Evolutionary conservation across 495 filamentous ascomycete species (phyloP).

Genomic region (Tuber microsphaerosporum): DNA sequence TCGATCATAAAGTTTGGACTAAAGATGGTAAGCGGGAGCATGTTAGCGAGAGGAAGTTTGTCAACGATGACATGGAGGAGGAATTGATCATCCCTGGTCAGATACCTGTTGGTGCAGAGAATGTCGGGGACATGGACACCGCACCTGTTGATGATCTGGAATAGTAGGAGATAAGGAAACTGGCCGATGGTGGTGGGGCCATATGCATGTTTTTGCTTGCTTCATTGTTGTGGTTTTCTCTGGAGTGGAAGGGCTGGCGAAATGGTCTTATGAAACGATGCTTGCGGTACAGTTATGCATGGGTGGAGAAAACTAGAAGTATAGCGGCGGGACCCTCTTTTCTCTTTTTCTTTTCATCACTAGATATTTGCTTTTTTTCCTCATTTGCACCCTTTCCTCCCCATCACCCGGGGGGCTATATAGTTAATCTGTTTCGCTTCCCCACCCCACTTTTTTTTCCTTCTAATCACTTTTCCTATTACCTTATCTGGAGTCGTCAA

Average conservation of each 20-base stretch:
- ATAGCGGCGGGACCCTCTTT: neutral
- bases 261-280: neutral
- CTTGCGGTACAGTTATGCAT: neutral
- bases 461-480: neutral
- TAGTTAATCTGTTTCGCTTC: slow-evolving; percentile 1
- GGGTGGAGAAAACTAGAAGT: neutral
- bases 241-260: neutral
- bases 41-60: slow-evolving; percentile 88
- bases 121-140: slow-evolving; percentile 37
- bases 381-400: neutral
- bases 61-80: slow-evolving; percentile 56
- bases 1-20: slow-evolving; percentile 87
- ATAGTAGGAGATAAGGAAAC: slow-evolving; percentile 5
- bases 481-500: slow-evolving; percentile 2
- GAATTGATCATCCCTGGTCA: slow-evolving; percentile 70
- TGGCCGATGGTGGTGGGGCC: neutral
- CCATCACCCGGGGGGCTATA: neutral
- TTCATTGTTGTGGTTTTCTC: neutral
- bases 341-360: neutral
- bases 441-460: neutral
- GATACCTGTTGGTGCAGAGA: slow-evolving; percentile 26
- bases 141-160: slow-evolving; percentile 30
- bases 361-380: slow-evolving; percentile 2
- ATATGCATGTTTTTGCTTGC: neutral
- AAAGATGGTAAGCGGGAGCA: slow-evolving; percentile 56